A percentile compares a stretch with the other conserved stretches of the same genome.
Evolutionary conservation across 805 yeast species (phyloP).

Genomic region (Wickerhamomyces queroliae): DNA sequence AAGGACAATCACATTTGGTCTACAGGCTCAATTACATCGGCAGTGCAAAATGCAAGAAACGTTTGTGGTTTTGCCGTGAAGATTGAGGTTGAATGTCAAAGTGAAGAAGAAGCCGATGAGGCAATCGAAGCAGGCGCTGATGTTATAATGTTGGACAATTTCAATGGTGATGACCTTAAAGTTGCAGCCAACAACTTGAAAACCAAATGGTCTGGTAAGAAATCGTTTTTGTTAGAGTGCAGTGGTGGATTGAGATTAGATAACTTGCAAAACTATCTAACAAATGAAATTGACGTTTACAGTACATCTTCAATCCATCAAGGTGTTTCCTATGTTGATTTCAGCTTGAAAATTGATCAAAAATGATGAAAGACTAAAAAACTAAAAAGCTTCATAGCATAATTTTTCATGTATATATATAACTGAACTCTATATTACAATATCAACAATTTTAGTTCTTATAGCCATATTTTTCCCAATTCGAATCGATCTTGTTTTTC

Average conservation of each 20-base stretch:
- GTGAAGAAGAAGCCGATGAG: conserved; percentile 81
- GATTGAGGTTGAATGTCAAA: conserved; percentile 88
- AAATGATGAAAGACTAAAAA: neutral
- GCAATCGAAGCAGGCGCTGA: conserved; percentile 96
- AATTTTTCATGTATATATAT: neutral
- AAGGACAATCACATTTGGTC: conserved; percentile 93
- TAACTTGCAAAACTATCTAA: conserved; percentile 59
- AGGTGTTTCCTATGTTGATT: conserved; percentile 81
- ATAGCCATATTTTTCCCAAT: conserved; percentile 8
- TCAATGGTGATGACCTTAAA: conserved; percentile 58
- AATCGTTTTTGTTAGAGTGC: conserved; percentile 72
- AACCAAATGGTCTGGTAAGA: conserved; percentile 40
- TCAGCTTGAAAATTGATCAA: conserved; percentile 67
- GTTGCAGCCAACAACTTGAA: conserved; percentile 61
- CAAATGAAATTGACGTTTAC: conserved; percentile 81
- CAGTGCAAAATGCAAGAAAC: conserved; percentile 67
- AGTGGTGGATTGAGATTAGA: conserved; percentile 81
- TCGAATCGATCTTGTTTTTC: conserved; percentile 2
- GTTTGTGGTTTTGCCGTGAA: conserved; percentile 88
- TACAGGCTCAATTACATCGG: conserved; percentile 85
- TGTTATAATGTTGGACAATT: conserved; percentile 91
- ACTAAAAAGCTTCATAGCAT: neutral
- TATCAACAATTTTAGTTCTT: neutral
- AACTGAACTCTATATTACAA: neutral
- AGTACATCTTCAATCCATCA: conserved; percentile 91